These are phyloP conservation scores for Fusarium lyarnte DNA, from an alignment of 2,329 filamentous ascomycete species.

Conservation along the genomic window DNA sequence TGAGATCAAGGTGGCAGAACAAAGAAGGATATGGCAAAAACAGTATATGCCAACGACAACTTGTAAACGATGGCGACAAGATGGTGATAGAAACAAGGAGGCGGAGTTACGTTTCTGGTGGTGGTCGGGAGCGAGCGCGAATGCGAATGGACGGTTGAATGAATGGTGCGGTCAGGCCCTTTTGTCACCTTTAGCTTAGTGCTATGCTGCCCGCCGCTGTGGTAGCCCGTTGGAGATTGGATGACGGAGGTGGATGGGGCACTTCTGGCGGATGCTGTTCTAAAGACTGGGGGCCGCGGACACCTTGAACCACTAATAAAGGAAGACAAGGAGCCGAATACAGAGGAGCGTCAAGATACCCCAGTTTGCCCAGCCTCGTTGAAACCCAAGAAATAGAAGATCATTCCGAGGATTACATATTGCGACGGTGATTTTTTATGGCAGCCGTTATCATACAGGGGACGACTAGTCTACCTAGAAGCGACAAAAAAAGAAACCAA, in stretches of 20 bases:
- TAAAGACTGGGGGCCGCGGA: not conserved
- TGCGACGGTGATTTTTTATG: not conserved
- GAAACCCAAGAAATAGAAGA: slow-evolving; percentile 3
- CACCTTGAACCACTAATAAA: slow-evolving; percentile 1
- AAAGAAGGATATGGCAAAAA: slow-evolving; percentile 7
- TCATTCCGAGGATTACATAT: not conserved
- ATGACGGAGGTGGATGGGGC: slow-evolving; percentile 32
- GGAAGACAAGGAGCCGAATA: slow-evolving; percentile 10
- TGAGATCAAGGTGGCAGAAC: slow-evolving; percentile 21
- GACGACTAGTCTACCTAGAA: not conserved
- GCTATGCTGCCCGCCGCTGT: slow-evolving; percentile 1
- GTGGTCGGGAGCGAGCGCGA: slow-evolving; percentile 29
- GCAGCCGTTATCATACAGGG: not conserved
- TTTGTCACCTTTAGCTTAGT: slow-evolving; percentile 25
- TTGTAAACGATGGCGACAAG: slow-evolving; percentile 15
- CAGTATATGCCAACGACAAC: slow-evolving; percentile 5
- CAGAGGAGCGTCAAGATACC: slow-evolving; percentile 15
- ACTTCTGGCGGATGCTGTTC: slow-evolving; percentile 1
- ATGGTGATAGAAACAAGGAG: slow-evolving; percentile 34
- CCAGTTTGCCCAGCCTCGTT: slow-evolving; percentile 27
- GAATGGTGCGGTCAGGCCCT: slow-evolving; percentile 41
- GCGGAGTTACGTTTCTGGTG: slow-evolving; percentile 4
- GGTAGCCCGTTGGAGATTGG: slow-evolving; percentile 34
- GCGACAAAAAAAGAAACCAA: not conserved
- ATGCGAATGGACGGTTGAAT: not conserved